Conservation (phyloP, 208 protist species). For the Tetramitus jugosus region DNA sequence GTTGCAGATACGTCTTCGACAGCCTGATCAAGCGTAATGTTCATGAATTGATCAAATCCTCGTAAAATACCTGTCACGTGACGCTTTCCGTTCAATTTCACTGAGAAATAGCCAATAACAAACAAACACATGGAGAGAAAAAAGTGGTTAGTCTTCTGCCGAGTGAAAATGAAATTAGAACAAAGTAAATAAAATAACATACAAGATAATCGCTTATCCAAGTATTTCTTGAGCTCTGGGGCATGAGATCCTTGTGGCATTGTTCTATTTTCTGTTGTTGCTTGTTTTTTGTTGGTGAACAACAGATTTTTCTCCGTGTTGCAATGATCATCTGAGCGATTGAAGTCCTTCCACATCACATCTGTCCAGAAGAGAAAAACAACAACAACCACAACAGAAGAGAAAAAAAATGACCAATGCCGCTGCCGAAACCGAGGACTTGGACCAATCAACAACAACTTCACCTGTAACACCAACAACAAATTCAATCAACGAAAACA, state of each 20-base stretch:
- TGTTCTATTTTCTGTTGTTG: not conserved
- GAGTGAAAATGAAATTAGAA: not conserved
- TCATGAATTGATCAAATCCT: constrained; percentile 78
- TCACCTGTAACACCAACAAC: not conserved
- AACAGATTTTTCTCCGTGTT: not conserved
- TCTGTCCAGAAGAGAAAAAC: too few relatives aligned
- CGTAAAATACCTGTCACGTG: constrained; percentile 53
- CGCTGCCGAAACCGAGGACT: too few relatives aligned
- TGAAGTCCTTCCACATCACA: too few relatives aligned
- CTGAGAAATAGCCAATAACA: too few relatives aligned
- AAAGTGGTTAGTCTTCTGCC: too few relatives aligned
- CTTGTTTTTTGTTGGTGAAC: not conserved
- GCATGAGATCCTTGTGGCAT: not conserved
- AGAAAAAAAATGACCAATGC: too few relatives aligned
- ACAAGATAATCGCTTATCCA: constrained; percentile 38
- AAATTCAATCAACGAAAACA: too few relatives aligned
- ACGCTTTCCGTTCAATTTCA: constrained; percentile 68
- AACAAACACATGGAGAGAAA: too few relatives aligned
- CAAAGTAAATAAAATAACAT: not conserved
- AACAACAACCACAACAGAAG: too few relatives aligned
- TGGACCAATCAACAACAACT: not conserved
- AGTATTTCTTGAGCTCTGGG: constrained; percentile 31
- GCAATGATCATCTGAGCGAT: not conserved
- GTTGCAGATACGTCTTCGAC: constrained; percentile 46
- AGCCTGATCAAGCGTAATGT: constrained; percentile 66